Evolutionary conservation across 2,329 filamentous ascomycete genomes (phyloP), one percentile per base, ranked within the genome.

Genomic region (Domatiomyces catenatus): DNA sequence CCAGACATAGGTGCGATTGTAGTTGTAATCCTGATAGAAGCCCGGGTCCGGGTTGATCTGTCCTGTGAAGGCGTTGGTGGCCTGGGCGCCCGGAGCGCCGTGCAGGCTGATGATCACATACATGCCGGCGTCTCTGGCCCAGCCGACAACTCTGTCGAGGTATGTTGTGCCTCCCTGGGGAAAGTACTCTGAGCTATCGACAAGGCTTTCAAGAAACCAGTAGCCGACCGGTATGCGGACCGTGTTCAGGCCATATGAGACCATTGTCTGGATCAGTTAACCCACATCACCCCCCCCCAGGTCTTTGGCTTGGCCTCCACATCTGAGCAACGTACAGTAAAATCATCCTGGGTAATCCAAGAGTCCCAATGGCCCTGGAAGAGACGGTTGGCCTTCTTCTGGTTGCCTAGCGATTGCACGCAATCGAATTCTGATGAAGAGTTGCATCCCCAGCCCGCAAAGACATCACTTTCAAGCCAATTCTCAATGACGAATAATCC

Each of bases 21-120:
- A 81, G 61, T 81, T 70, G 59, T 73, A 74, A 52, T 71, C 67
- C 26, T 68, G 64, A 62, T 77, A 81, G 65, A 81, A 81, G 2
- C 75, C 75, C 1, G 75, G 57, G 0, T 53, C 58, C 1, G 36
- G 42, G 44, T 54, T 51, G 54, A 65, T 60, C 52, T 69, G 62
- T 8, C 72, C 74, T 2, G 73, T 76, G 55, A 73, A 73, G 0
- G 72, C 58, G 44, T 77, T 69, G 1, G 64, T 54, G 1, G 67
- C 57, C 57, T 77, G 74, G 1, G 73, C 72, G 24, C 70, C 71
- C 0, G 74, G 73, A 0, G 68, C 71, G 15, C 73, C 74, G 54
- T 77, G 75, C 18, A 76, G 63, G 52, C 75, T 74, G 12, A 77
- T 64, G 46, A 77, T 75, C 42, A 78, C 70, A 54, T 77, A 77